Evolutionary conservation across 2,329 filamentous ascomycete genomes (phyloP).

Genomic region (Epichloe bromicola): DNA sequence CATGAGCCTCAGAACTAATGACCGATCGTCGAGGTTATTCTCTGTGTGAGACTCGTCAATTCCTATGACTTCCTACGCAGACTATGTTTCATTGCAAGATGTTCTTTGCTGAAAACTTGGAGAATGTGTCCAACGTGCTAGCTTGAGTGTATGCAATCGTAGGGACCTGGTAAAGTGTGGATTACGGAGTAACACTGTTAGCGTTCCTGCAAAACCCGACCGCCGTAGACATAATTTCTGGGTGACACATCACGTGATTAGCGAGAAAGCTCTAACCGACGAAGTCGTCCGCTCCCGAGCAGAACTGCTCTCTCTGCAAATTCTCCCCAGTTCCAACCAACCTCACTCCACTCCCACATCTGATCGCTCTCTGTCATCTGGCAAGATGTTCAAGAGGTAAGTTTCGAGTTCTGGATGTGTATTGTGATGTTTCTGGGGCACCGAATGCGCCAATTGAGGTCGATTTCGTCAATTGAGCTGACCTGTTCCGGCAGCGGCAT

Average conservation of each 20-base stretch:
- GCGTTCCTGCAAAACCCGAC: slow-evolving; percentile 6
- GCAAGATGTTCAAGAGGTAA: slow-evolving; percentile 76
- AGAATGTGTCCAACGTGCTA: background rate
- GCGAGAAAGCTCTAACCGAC: slow-evolving; percentile 31
- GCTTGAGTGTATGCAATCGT: background rate
- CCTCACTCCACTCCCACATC: slow-evolving; percentile 45
- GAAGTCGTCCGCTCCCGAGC: slow-evolving; percentile 29
- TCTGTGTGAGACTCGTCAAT: background rate
- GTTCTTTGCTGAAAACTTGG: background rate
- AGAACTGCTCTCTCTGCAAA: slow-evolving; percentile 37
- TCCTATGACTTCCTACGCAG: background rate
- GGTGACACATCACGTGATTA: slow-evolving; percentile 25
- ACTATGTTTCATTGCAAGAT: too few species aligned
- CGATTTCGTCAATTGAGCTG: slow-evolving; percentile 40
- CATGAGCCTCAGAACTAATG: background rate
- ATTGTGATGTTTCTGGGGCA: slow-evolving; percentile 14
- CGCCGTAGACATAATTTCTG: slow-evolving; percentile 10
- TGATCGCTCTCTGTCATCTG: slow-evolving; percentile 54
- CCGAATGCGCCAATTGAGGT: slow-evolving; percentile 30
- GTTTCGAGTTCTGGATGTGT: slow-evolving; percentile 25
- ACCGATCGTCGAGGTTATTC: background rate
- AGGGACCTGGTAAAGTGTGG: background rate
- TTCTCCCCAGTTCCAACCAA: slow-evolving; percentile 36
- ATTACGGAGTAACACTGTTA: background rate
- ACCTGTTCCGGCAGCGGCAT: slow-evolving; percentile 42